Evolutionary conservation across 106 monocot genomes (phyloP).

Genomic region (Phalaenopsis equestris): DNA sequence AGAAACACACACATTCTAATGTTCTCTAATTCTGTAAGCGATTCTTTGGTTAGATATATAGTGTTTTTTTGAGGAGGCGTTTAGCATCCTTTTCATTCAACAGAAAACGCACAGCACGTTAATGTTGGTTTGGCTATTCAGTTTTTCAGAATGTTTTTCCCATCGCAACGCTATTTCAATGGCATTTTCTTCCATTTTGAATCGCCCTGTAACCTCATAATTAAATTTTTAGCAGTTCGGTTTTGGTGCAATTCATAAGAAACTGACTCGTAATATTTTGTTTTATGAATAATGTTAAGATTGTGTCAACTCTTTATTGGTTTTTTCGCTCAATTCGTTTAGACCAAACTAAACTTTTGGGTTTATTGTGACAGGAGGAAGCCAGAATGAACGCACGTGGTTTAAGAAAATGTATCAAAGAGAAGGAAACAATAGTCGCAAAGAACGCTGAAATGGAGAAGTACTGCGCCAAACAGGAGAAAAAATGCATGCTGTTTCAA

Average conservation of each 20-base stretch:
- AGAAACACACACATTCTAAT: not conserved
- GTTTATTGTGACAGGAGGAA: slow-evolving; percentile 53
- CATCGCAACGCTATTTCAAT: too few relatives aligned
- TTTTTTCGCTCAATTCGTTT: not conserved
- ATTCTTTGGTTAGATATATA: not conserved
- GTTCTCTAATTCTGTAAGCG: not conserved
- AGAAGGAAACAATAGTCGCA: slow-evolving; percentile 42
- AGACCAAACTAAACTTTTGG: not conserved
- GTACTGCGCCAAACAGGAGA: slow-evolving; percentile 50
- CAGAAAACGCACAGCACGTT: too few relatives aligned
- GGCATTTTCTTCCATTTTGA: too few relatives aligned
- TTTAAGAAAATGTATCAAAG: slow-evolving; percentile 57
- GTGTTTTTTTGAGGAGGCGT: too few relatives aligned
- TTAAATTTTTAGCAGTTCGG: too few relatives aligned
- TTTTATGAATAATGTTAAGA: not conserved
- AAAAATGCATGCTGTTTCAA: slow-evolving; percentile 67
- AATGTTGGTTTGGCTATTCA: too few relatives aligned
- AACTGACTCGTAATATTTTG: not conserved
- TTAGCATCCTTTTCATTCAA: too few relatives aligned
- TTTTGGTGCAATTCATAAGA: not conserved
- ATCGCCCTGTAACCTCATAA: too few relatives aligned
- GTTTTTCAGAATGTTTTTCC: too few relatives aligned
- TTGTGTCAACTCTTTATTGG: not conserved
- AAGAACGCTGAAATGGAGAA: slow-evolving; percentile 21
- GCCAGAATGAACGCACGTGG: slow-evolving; percentile 73